A percentile compares a stretch with the other conserved stretches of the same genome.
phyloP scores from a whole-genome alignment of 2,329 filamentous ascomycete species.

The Pseudocercospora ulei region DNA sequence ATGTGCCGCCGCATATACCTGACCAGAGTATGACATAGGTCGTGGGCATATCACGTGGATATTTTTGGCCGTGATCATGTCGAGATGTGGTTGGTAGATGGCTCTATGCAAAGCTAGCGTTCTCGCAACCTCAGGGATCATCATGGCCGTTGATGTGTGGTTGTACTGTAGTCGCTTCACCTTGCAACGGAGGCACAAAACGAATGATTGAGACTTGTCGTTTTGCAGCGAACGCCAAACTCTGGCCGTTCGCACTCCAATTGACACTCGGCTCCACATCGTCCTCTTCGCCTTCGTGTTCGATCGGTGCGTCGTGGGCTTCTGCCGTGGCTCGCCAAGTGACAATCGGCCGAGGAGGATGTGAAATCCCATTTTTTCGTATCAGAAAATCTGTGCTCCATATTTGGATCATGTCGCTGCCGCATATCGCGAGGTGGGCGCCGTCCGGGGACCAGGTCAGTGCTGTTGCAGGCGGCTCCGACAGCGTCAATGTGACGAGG shows the following conservation, averaged over 20 bases:
- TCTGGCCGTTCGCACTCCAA: slow-evolving; percentile 49
- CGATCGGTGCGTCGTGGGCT: slow-evolving; percentile 16
- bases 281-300: slow-evolving; percentile 19
- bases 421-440: slow-evolving; percentile 38
- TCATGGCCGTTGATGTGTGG: slow-evolving; percentile 1
- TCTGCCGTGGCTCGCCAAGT: slow-evolving; percentile 28
- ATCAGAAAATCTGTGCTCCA: slow-evolving; percentile 33
- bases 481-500: slow-evolving; percentile 23
- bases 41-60: background rate
- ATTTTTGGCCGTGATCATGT: background rate
- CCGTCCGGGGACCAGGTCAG: slow-evolving; percentile 41
- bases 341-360: slow-evolving; percentile 20
- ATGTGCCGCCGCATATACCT: background rate
- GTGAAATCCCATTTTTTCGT: slow-evolving; percentile 16
- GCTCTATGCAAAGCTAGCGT: background rate
- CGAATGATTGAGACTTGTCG: slow-evolving; percentile 39
- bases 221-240: slow-evolving; percentile 39
- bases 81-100: background rate
- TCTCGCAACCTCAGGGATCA: background rate
- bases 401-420: slow-evolving; percentile 39
- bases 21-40: background rate
- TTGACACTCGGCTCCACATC: slow-evolving; percentile 35
- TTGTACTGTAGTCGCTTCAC: background rate
- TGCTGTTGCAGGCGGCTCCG: slow-evolving; percentile 33
- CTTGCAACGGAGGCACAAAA: background rate